phyloP scores from a whole-genome alignment of 768 basidiomycete species.

The Serendipita sp. region DNA sequence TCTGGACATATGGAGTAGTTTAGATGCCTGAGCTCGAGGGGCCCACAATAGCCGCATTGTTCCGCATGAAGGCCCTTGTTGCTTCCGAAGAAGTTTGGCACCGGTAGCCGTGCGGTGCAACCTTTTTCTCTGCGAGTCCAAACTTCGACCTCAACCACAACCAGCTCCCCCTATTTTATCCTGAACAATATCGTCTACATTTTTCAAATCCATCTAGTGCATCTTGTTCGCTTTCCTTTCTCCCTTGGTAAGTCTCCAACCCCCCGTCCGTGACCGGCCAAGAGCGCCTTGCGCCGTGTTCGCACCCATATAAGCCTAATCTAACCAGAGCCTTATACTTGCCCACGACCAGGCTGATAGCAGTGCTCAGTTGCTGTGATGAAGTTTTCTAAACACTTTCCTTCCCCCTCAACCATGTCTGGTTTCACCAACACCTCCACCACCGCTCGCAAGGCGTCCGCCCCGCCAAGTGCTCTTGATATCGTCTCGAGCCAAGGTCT shows the following conservation, averaged over 20 bases:
- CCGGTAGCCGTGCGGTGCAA: not conserved
- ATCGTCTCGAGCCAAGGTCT: not conserved
- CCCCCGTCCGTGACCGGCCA: not conserved
- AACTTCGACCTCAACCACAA: slow-evolving; percentile 5
- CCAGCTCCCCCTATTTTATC: slow-evolving; percentile 3
- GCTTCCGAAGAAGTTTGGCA: not conserved
- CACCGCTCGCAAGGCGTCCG: not conserved
- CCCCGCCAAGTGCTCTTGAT: slow-evolving; percentile 2
- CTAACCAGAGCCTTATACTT: not conserved
- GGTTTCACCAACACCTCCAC: not conserved
- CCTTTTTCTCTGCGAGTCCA: not conserved
- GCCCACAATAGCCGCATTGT: too few species aligned
- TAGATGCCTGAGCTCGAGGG: too few species aligned
- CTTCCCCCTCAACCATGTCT: slow-evolving; percentile 4
- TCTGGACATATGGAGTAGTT: too few species aligned
- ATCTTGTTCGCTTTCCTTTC: not conserved
- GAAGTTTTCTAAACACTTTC: slow-evolving; percentile 5
- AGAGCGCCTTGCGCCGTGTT: not conserved
- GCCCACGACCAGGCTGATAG: not conserved
- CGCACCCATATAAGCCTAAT: not conserved
- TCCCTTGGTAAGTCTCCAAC: not conserved
- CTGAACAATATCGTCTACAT: not conserved
- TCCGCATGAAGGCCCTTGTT: not conserved
- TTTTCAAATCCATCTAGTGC: not conserved
- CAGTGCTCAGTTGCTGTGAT: not conserved